Conservation (phyloP, 1,139 yeast species). For the Geotrichum bryndzae region DNA sequence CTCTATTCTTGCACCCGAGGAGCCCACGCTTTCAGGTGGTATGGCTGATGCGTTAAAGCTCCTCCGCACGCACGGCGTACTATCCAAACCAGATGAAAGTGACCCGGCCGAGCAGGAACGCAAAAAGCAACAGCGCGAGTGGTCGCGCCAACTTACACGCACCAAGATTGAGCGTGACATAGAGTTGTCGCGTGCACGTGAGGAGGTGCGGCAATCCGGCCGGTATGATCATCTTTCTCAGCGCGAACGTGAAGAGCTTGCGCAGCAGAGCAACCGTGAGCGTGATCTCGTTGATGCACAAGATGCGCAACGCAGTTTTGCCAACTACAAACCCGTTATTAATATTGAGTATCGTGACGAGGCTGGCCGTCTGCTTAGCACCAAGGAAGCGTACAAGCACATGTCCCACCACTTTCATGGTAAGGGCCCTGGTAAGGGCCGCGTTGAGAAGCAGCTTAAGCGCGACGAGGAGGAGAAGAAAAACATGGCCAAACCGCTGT, state of each 20-base stretch:
- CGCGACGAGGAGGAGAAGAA: slow-evolving; percentile 35
- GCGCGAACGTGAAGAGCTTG: slow-evolving; percentile 34
- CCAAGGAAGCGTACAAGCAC: slow-evolving; percentile 79
- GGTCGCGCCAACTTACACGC: slow-evolving; percentile 26
- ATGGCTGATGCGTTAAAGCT: slow-evolving; percentile 54
- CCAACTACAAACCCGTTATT: slow-evolving; percentile 59
- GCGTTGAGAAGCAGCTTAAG: slow-evolving; percentile 38
- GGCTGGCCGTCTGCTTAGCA: slow-evolving; percentile 54
- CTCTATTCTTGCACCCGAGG: slow-evolving; percentile 21
- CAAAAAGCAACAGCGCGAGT: slow-evolving; percentile 27
- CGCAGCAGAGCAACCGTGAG: slow-evolving; percentile 39
- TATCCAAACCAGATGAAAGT: slow-evolving; percentile 24
- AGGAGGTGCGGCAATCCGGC: slow-evolving; percentile 28
- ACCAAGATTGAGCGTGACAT: slow-evolving; percentile 27
- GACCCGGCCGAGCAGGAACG: neutral
- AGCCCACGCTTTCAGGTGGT: slow-evolving; percentile 44
- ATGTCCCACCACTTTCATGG: slow-evolving; percentile 89
- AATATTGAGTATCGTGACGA: slow-evolving; percentile 64
- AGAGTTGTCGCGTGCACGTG: slow-evolving; percentile 35
- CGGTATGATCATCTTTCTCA: slow-evolving; percentile 31
- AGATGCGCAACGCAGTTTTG: slow-evolving; percentile 35
- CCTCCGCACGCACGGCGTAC: slow-evolving; percentile 44
- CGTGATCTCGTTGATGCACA: slow-evolving; percentile 30
- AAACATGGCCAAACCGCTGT: slow-evolving; percentile 28
- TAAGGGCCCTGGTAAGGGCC: slow-evolving; percentile 43